phyloP scores from a whole-genome alignment of 768 basidiomycete species.

The Naganishia onofrii region DNA sequence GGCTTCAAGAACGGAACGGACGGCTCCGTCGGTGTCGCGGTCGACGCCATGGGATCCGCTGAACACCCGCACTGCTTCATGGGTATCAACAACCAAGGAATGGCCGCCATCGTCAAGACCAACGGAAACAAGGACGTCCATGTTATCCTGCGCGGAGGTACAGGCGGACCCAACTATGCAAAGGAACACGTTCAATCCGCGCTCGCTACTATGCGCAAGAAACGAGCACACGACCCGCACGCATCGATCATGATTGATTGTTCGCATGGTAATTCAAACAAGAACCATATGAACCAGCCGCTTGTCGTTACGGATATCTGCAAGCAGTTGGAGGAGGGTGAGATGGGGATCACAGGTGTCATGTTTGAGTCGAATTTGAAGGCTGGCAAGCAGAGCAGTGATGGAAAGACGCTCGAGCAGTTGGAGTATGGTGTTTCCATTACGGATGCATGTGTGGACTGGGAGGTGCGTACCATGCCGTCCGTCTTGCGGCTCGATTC shows the following conservation, averaged over 20 bases:
- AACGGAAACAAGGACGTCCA: slow-evolving; percentile 88
- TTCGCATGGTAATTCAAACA: slow-evolving; percentile 88
- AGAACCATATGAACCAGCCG: slow-evolving; percentile 83
- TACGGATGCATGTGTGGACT: slow-evolving; percentile 52
- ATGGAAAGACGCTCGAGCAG: slow-evolving; percentile 87
- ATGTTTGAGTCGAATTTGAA: slow-evolving; percentile 97
- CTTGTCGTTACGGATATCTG: slow-evolving; percentile 89
- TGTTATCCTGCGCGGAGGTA: slow-evolving; percentile 87
- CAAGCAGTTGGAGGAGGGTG: slow-evolving; percentile 51
- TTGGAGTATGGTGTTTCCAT: slow-evolving; percentile 51
- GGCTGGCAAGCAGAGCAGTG: slow-evolving; percentile 82
- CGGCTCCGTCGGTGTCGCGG: slow-evolving; percentile 81
- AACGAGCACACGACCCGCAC: slow-evolving; percentile 8
- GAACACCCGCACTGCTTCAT: slow-evolving; percentile 89
- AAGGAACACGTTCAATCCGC: slow-evolving; percentile 75
- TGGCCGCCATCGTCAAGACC: slow-evolving; percentile 73
- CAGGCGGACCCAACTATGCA: slow-evolving; percentile 82
- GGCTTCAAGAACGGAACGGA: slow-evolving; percentile 96
- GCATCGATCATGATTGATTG: slow-evolving; percentile 42
- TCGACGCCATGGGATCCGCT: slow-evolving; percentile 93
- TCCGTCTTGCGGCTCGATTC: background rate
- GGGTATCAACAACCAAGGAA: slow-evolving; percentile 91
- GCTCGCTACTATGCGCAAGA: slow-evolving; percentile 68
- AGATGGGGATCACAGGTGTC: slow-evolving; percentile 71
- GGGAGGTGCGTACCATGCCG: slow-evolving; percentile 11